Base-by-base conservation (phyloP, 306 rosid genomes). In the Dalbergia oliveri region DNA sequence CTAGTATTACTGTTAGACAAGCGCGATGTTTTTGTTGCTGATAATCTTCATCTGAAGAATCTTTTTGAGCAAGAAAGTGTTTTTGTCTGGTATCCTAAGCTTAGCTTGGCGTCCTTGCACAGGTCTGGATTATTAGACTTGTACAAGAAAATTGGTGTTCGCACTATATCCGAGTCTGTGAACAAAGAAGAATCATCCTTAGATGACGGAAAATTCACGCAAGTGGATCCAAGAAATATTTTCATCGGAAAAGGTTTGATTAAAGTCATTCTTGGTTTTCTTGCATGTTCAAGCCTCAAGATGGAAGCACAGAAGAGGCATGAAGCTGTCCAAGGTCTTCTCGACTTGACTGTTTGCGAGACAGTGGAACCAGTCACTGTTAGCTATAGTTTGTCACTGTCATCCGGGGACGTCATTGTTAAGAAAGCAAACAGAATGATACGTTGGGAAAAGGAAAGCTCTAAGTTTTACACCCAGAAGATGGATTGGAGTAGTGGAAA, bases 51-150 rank as follows among this genome's bases (percentile, higher is more conserved):
- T 47, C 34, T 91, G 79, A 84, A 86, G 88, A 85, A 80, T 75
- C 85, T 91, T 47, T 91, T 88, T 8, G 85, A 85, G 49, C 50
- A 75, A 23, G 39, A 35, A 60, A 79, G 31, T 3, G 44, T 89
- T 12, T 89, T 91, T 82, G 91, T 88, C 9, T 91, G 94, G 97
- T 88, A 81, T 79, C 94, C 94, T 59, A 80, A 78, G 62, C 75
- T 77, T 35, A 85, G 81, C 79, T 33, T 64, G 77, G 73, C 83
- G 67, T 67, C 69, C 45, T 79, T 91, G 66, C 76, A 86, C 11
- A 69, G 85, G 31, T 63, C 77, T 13, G 47, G 72, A 45, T 69
- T 91, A 76, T 75, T 89, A 58, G 92, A 79, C 31, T 69, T 89
- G 6, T 91, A 88, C 73, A 72, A 51, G 49, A 72, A 79, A 16